Evolutionary conservation across 257 asterid species (phyloP), one percentile per base, ranked within the genome.

Genomic region (Rauvolfia tetraphylla): DNA sequence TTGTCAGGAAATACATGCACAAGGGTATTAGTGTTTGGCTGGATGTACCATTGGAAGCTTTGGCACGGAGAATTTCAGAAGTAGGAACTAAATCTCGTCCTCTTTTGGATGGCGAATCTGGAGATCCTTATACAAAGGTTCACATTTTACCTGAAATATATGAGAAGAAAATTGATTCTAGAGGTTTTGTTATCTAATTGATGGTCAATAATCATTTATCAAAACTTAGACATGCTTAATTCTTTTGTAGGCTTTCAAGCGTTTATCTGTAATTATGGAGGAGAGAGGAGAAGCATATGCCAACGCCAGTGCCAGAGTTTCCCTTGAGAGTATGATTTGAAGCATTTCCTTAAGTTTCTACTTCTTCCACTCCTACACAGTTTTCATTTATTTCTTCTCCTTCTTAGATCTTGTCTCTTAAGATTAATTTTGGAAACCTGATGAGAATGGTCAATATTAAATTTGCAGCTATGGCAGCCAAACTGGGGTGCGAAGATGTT

Each of bases 11-110:
- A 77, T 91, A 95, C 85, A 95, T 95, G 93, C 87, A 79, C 75
- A 91, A 89, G 83, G 99, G 99, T 61, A 83, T 90, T 42, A 91
- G 88, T 74, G 93, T 92, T 72, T 95, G 98, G 98, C 77, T 95
- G 58, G 99, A 95, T 42, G 98, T 95, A 48, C 96, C 98, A 54
- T 83, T 95, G 86, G 91, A 92, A 39, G 96, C 97, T 82, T 91
- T 95, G 86, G 98, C 97, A 38, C 89, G 86, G 53, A 84, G 96
- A 88, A 88, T 93, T 72, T 75, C 91, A 33, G 86, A 91, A 17
- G 90, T 87, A 0, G 97, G 99, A 66, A 90, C 96, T 42, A 74
- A 84, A 78, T 91, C 97, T 41, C 96, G 99, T 12, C 97, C 99
- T 80, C 88, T 95, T 29, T 79, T 92, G 81, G 85, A 88, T 80